These are phyloP conservation scores for Phytophthora fragariaefolia DNA, from an alignment of 352 stramenopile species.

Conservation along the genomic window DNA sequence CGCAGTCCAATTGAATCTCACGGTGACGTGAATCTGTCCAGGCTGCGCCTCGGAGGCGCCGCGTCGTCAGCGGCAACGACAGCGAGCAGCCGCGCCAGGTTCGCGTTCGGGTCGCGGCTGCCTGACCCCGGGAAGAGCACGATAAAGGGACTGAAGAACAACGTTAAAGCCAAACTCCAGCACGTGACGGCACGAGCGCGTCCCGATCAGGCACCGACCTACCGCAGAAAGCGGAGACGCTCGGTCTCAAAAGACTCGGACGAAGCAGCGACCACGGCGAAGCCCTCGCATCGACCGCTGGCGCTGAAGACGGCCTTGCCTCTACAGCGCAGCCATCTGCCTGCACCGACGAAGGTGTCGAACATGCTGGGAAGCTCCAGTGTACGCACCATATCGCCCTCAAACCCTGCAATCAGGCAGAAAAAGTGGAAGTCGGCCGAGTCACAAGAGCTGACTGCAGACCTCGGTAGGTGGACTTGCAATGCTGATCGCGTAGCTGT, in stretches of 20 bases:
- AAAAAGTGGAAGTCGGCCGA: conserved; percentile 14
- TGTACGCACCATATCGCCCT: conserved; percentile 18
- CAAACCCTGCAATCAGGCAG: conserved; percentile 7
- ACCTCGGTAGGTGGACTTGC: conserved; percentile 18
- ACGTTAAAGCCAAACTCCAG: neutral
- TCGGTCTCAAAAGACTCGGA: conserved; percentile 26
- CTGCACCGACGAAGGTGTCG: conserved; percentile 31
- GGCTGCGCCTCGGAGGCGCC: conserved; percentile 25
- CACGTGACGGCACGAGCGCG: neutral
- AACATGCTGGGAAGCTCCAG: conserved; percentile 12
- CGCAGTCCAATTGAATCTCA: neutral
- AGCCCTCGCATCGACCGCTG: conserved; percentile 10
- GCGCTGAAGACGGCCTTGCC: conserved; percentile 16
- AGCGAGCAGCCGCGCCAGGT: conserved; percentile 18
- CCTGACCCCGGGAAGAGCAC: conserved; percentile 13
- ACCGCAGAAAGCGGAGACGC: conserved; percentile 24
- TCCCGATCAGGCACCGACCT: neutral
- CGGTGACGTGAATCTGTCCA: neutral
- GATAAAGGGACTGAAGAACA: conserved; percentile 16
- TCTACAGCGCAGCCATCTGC: conserved; percentile 28
- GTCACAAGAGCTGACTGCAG: conserved; percentile 3
- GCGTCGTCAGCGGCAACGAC: neutral
- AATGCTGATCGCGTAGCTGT: neutral
- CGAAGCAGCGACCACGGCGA: conserved; percentile 9
- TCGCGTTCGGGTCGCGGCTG: conserved; percentile 41